These are phyloP conservation scores for Cercospora zeae-maydis DNA, from an alignment of 2,329 filamentous ascomycete genomes.

Conservation along the genomic window DNA sequence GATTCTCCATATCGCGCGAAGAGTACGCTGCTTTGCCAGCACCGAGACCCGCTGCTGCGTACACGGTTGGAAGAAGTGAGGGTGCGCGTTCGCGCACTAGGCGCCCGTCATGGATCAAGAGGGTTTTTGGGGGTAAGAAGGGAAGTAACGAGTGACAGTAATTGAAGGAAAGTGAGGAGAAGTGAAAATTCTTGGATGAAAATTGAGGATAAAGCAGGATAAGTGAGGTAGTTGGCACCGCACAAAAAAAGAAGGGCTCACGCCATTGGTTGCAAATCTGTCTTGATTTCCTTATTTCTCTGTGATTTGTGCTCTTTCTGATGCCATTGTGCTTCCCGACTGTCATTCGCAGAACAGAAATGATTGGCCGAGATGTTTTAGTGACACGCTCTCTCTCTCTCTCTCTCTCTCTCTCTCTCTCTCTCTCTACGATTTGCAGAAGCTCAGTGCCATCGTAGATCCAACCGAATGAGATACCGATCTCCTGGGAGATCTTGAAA, in stretches of 20 bases:
- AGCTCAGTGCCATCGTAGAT: too few species aligned
- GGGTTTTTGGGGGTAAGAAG: background rate
- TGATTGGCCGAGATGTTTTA: background rate
- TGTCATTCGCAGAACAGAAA: background rate
- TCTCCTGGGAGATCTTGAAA: too few species aligned
- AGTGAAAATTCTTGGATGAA: background rate
- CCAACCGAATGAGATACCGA: too few species aligned
- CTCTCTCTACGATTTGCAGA: too few species aligned
- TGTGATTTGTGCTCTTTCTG: background rate
- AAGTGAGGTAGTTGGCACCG: background rate
- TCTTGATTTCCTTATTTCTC: background rate
- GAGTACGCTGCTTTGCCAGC: slow-evolving; percentile 3
- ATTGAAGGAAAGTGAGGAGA: background rate
- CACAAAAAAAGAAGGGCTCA: background rate
- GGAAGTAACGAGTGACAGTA: background rate
- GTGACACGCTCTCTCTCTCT: too few species aligned
- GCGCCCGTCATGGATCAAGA: slow-evolving; percentile 4
- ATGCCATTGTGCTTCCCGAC: background rate
- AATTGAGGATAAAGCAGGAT: background rate
- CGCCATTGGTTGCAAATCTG: background rate
- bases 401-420: too few species aligned
- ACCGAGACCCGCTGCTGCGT: background rate
- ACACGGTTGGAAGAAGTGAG: background rate
- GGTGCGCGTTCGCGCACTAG: background rate
- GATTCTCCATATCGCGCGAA: background rate